A percentile compares a stretch with the other conserved stretches of the same genome.
Evolutionary conservation across 2,329 filamentous ascomycete genomes (phyloP).

Genomic region (Microdochium paspali): DNA sequence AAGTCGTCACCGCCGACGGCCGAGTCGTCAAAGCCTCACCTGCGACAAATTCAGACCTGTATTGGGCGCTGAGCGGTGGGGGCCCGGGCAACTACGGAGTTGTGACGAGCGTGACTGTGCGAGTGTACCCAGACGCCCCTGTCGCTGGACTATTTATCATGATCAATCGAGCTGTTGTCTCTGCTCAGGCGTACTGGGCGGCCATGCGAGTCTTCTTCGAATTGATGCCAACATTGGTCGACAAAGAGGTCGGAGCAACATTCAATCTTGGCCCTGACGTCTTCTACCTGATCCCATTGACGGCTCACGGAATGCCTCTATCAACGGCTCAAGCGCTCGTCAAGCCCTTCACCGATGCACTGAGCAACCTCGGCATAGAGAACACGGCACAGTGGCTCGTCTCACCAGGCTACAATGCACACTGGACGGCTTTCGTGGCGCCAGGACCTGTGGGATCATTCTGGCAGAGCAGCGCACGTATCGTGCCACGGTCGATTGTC

Average conservation of each 20-base stretch:
- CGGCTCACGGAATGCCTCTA: neutral
- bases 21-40: constrained; percentile 29
- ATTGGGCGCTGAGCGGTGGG: constrained; percentile 44
- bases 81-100: constrained; percentile 39
- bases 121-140: constrained; percentile 26
- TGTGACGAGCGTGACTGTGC: constrained; percentile 34
- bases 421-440: neutral
- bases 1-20: constrained; percentile 34
- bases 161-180: neutral
- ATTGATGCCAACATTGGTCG: neutral
- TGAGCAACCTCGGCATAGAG: neutral
- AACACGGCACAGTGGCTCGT: neutral
- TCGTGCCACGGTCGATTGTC: neutral
- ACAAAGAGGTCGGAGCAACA: neutral
- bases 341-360: neutral
- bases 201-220: neutral
- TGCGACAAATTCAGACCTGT: constrained; percentile 35
- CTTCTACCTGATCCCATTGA: neutral
- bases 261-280: neutral
- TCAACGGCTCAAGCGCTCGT: neutral
- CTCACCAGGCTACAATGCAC: neutral
- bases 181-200: neutral
- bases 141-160: constrained; percentile 20
- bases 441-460: neutral
- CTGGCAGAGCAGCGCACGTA: neutral